Base-by-base conservation (phyloP, 1,139 yeast species). In the Pichia sp. region DNA sequence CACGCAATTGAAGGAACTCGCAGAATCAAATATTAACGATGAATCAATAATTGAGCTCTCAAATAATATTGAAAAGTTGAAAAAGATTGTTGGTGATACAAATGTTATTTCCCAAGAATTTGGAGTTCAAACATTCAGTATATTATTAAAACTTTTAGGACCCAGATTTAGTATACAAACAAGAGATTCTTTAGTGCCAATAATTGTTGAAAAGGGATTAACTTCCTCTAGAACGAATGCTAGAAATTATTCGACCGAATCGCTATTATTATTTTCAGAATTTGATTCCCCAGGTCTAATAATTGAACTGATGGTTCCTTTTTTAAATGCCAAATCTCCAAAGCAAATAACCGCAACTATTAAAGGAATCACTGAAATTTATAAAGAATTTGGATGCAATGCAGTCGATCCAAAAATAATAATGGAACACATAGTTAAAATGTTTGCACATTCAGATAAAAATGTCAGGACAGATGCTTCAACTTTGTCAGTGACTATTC, bases 21-120 rank as follows among this genome's bases (percentile, higher is more conserved):
- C 87, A 57, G 71, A 76, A 41, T 65, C 63, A 34, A 74, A 87
- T 3, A 70, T 78, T 8, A 71, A 70, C 49, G 83, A 77, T 46
- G 62, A 70, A 12, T 87, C 77, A 51, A 73, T 70, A 3, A 73
- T 80, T 39, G 78, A 67, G 3, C 80, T 76, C 58, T 53, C 73
- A 44, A 60, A 62, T 25, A 74, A 73, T 47, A 74, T 81, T 1
- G 82, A 77, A 12, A 45, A 71, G 11, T 65, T 80, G 54, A 80
- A 75, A 54, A 74, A 72, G 54, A 73, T 81, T 33, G 78, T 84
- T 10, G 71, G 76, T 7, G 99, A 92, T 61, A 63, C 83, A 36
- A 92, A 92, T 61, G 97, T 89, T 16, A 95, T 86, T 24, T 96
- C 98, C 0, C 96, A 89, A 55, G 97, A 92, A 59, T 68, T 84